Evolutionary conservation across 1,139 yeast species (phyloP).

Genomic region (Lodderomyces theae): DNA sequence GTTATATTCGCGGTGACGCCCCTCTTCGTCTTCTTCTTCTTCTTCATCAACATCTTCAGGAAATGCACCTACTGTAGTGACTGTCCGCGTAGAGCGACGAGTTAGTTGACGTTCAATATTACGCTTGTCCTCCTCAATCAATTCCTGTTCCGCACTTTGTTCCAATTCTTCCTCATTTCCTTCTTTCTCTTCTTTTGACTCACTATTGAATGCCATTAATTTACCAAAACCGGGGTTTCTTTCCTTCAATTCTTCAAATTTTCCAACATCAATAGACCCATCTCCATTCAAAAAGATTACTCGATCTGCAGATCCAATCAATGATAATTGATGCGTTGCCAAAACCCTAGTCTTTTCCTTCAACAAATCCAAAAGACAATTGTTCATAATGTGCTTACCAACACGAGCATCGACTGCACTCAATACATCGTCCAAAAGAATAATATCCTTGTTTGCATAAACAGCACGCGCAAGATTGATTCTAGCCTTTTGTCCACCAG

Average conservation of each 20-base stretch:
- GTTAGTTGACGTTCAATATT: conserved; percentile 21
- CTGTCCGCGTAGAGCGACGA: conserved; percentile 8
- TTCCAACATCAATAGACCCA: conserved; percentile 39
- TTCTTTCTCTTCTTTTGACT: conserved; percentile 22
- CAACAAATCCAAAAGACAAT: conserved; percentile 36
- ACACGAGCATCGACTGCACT: conserved; percentile 52
- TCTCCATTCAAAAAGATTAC: conserved; percentile 44
- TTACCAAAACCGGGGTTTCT: conserved; percentile 44
- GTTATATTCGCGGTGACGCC: conserved; percentile 18
- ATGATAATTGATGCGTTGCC: conserved; percentile 47
- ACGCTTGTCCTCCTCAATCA: conserved; percentile 20
- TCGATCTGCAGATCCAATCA: conserved; percentile 41
- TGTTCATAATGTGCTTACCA: conserved; percentile 43
- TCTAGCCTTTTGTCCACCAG: conserved; percentile 52
- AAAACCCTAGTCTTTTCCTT: conserved; percentile 40
- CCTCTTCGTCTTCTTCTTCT: conserved; percentile 21
- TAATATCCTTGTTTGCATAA: conserved; percentile 38
- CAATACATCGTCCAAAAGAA: conserved; percentile 45
- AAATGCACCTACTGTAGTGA: conserved; percentile 5
- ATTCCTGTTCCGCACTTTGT: conserved; percentile 16
- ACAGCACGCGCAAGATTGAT: conserved; percentile 47
- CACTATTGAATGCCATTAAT: conserved; percentile 45
- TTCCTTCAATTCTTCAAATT: conserved; percentile 33
- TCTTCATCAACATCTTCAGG: conserved; percentile 10
- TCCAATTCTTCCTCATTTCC: conserved; percentile 16